Conservation (phyloP, 2,329 filamentous ascomycete species). For the Aspergillus intermedius region DNA sequence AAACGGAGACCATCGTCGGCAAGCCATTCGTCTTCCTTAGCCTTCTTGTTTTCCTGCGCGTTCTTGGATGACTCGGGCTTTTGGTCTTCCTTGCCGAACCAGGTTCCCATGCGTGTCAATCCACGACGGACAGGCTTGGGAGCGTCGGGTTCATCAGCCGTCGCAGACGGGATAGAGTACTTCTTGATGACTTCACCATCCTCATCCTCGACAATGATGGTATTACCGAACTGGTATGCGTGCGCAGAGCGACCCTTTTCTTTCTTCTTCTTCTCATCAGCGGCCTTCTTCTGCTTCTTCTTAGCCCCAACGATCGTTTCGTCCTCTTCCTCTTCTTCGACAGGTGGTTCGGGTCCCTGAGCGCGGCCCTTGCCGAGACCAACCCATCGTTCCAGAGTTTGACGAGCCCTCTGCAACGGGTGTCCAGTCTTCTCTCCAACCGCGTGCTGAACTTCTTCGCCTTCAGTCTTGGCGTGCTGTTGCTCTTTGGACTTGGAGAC, state of each 20-base stretch:
- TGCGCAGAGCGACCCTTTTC: slow-evolving; percentile 51
- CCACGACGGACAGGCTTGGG: slow-evolving; percentile 43
- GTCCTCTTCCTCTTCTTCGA: slow-evolving; percentile 18
- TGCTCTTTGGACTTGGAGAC: slow-evolving; percentile 43
- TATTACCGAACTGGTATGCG: slow-evolving; percentile 63
- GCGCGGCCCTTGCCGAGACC: slow-evolving; percentile 33
- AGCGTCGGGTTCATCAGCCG: slow-evolving; percentile 17
- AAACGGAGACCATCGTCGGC: slow-evolving; percentile 53
- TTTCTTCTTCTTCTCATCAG: slow-evolving; percentile 17
- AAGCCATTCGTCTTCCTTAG: slow-evolving; percentile 26
- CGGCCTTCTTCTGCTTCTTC: slow-evolving; percentile 14
- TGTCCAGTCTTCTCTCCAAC: slow-evolving; percentile 29
- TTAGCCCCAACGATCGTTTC: slow-evolving; percentile 10
- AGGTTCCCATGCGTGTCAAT: slow-evolving; percentile 55
- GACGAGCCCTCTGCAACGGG: slow-evolving; percentile 38
- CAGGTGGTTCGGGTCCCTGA: slow-evolving; percentile 5
- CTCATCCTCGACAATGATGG: slow-evolving; percentile 64
- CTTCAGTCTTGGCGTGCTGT: slow-evolving; percentile 39
- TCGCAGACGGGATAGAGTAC: slow-evolving; percentile 52
- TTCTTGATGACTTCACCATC: slow-evolving; percentile 64
- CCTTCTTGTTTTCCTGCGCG: slow-evolving; percentile 19
- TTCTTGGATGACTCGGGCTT: slow-evolving; percentile 23
- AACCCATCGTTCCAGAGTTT: slow-evolving; percentile 42
- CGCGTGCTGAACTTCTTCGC: slow-evolving; percentile 36
- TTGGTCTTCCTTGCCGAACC: slow-evolving; percentile 41